Evolutionary conservation across 495 filamentous ascomycete genomes (phyloP), one percentile per base, ranked within the genome.

Genomic region (Tirmania nivea): DNA sequence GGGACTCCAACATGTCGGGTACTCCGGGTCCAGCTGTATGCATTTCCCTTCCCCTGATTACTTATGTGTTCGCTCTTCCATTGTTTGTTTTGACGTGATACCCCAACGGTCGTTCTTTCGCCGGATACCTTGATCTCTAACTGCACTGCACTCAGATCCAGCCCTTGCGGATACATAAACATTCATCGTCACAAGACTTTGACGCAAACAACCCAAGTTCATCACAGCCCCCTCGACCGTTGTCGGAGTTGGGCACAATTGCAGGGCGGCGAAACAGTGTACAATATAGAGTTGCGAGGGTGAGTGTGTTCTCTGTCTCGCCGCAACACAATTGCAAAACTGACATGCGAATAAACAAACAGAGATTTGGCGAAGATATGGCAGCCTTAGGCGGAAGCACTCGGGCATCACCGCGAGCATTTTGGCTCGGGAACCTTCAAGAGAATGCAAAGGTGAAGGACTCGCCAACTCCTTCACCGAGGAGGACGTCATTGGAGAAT

Each of bases 401-500:
- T 6, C 14, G 39, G 5, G 39, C 14, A 45, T 55, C 60, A n/a
- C 59, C 60, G 17, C 60, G 59, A 51, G 59, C 60, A 14, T 62
- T 62, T 37, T 62, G 59, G 60, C 55, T 58, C 19, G 55, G 48
- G 51, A 62, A 62, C 48, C 53, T 55, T 34, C 60, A 56, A 31
- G 58, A 59, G 51, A 64, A 61, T 39, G 55, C 19, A 14, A 45
- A 45, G 17, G 39, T 45, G 57, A 73, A 70, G 49, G 81, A 88
- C 54, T 81, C 80, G 35, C 80, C 83, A 56, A 72, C 78, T 31
- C 76, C 80, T 35, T 87, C 86, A 12, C 79, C 84, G 25, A 81
- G 82, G 52, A 69, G 89, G 57, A 80, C 86, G 6, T 95, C 89
- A 10, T 80, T 96, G 54, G 90, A 97, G 68, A 85, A 86, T 50